Evolutionary conservation across 257 asterid species (phyloP), one percentile per base, ranked within the genome.

Genomic region (Gentiana dahurica): DNA sequence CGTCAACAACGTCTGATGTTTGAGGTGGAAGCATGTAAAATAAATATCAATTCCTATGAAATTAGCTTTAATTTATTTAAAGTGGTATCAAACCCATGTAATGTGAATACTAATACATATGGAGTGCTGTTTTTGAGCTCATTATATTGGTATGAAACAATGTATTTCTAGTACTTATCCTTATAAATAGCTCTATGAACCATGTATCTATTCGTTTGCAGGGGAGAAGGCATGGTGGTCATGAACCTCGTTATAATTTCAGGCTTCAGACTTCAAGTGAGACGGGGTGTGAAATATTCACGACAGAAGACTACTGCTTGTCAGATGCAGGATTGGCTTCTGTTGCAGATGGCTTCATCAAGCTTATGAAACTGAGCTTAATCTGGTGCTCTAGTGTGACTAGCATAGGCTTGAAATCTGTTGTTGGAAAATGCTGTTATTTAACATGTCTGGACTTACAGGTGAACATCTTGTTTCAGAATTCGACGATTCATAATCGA

Each of bases 351-450:
- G 71, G 81, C 69, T 89, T 86, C 62, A 49, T 55, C 13, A 86
- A 77, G 71, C 87, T 89, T 62, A 93, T 82, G 69, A 89, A 74
- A 50, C 71, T 89, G 80, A 84, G 89, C 83, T 79, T 89, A 59
- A 73, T 84, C 69, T 80, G 95, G 95, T 86, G 95, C 71, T 84
- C 95, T 50, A 80, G 75, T 73, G 70, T 82, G 54, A 80, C 95
- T 36, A 82, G 77, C 68, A 59, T 60, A 10, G 97, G 95, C 63
- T 70, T 89, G 63, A 75, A 58, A 67, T 84, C 90, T 57, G 65
- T 89, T 46, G 88, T 94, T 49, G 79, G 74, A 68, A 80, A 69
- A 60, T 86, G 94, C 64, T 72, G 43, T 60, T 57, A 69, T 10
- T 78, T 89, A 57, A 86, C 68, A 60, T 75, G 88, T 7, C 64